Conservation (phyloP, 2,329 filamentous ascomycete genomes). For the Fusarium pseudonygamai region DNA sequence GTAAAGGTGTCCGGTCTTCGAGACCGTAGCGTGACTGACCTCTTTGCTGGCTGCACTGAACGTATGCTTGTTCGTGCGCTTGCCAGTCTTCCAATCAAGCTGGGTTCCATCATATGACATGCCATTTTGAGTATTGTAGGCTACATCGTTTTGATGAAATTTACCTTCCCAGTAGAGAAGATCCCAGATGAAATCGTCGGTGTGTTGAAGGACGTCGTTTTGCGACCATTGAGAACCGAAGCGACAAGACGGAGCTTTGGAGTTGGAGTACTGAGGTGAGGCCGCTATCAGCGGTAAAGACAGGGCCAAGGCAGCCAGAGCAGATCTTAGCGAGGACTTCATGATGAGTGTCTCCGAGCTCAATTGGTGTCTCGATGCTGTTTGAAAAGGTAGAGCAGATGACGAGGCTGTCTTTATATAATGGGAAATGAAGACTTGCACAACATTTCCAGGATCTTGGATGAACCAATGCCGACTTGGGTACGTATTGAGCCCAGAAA, state of each 20-base stretch:
- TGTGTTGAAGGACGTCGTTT: constrained; percentile 41
- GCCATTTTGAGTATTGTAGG: constrained; percentile 53
- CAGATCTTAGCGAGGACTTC: constrained; percentile 8
- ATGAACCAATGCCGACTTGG: neutral
- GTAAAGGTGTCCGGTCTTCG: neutral
- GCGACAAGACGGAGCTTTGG: constrained; percentile 43
- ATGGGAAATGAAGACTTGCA: neutral
- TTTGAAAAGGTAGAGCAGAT: neutral
- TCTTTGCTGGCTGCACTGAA: constrained; percentile 54
- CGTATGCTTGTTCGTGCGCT: constrained; percentile 47
- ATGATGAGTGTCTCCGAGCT: neutral
- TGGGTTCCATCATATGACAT: constrained; percentile 54
- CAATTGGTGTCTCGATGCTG: neutral
- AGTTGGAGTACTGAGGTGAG: neutral
- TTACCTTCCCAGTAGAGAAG: constrained; percentile 56
- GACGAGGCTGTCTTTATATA: constrained; percentile 1
- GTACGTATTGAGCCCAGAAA: neutral
- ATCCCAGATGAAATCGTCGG: constrained; percentile 48
- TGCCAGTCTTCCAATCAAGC: constrained; percentile 51
- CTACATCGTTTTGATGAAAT: constrained; percentile 53
- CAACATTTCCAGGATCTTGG: neutral
- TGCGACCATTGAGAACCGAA: constrained; percentile 46
- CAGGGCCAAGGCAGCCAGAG: neutral
- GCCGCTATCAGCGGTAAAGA: neutral
- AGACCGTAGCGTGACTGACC: constrained; percentile 10